Conservation (phyloP, 2,329 filamentous ascomycete genomes). For the Penicillium janthinellum region DNA sequence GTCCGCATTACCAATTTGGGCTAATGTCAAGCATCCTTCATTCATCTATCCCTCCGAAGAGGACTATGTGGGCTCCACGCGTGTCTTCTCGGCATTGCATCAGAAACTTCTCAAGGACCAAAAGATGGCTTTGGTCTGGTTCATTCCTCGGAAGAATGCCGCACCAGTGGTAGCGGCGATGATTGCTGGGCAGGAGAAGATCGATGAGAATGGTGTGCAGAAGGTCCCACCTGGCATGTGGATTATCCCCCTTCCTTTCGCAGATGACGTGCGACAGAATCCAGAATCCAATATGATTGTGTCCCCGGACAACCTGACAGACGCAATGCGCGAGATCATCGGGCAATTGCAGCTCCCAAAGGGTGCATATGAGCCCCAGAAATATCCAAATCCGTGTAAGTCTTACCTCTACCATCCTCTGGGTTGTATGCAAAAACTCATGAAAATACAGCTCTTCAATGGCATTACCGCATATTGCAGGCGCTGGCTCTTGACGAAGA, state of each 20-base stretch:
- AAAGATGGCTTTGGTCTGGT: slow-evolving; percentile 88
- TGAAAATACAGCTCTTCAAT: slow-evolving; percentile 67
- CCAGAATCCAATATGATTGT: slow-evolving; percentile 63
- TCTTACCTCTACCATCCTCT: background rate
- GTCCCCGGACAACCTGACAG: slow-evolving; percentile 71
- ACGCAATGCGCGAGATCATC: slow-evolving; percentile 78
- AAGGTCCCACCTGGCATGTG: slow-evolving; percentile 81
- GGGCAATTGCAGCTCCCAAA: slow-evolving; percentile 88
- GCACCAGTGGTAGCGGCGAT: slow-evolving; percentile 79
- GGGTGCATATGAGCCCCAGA: slow-evolving; percentile 77
- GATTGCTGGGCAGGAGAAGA: slow-evolving; percentile 69
- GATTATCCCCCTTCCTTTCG: slow-evolving; percentile 84
- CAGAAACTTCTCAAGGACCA: slow-evolving; percentile 78
- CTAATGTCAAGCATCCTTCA: slow-evolving; percentile 78
- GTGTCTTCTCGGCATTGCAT: slow-evolving; percentile 88
- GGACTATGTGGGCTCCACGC: slow-evolving; percentile 84
- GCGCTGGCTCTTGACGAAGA: slow-evolving; percentile 90
- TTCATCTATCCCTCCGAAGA: slow-evolving; percentile 96
- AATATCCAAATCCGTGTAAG: slow-evolving; percentile 79
- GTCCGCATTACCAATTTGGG: slow-evolving; percentile 75
- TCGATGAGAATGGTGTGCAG: slow-evolving; percentile 67
- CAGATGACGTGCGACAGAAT: slow-evolving; percentile 79
- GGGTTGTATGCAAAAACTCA: slow-evolving; percentile 2
- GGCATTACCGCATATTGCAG: slow-evolving; percentile 95
- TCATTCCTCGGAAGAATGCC: slow-evolving; percentile 77